These are phyloP conservation scores for Mycena vitilis DNA, from an alignment of 768 basidiomycete genomes.

Conservation along the genomic window DNA sequence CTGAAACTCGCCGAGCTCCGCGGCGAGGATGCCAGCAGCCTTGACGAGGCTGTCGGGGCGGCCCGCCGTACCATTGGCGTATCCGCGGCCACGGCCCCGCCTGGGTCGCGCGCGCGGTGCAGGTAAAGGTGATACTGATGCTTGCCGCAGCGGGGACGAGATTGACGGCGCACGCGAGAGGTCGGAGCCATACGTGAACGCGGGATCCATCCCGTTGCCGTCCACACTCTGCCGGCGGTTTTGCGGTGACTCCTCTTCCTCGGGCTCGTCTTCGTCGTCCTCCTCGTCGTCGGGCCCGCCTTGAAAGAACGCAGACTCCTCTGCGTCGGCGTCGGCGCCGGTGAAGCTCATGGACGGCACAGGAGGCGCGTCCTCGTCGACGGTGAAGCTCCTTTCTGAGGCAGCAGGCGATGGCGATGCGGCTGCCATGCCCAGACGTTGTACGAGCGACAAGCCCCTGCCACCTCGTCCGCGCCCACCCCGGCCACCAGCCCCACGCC, in stretches of 20 bases:
- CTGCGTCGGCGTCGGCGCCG: conserved; percentile 22
- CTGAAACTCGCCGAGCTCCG: conserved; percentile 63
- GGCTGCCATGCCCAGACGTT: conserved; percentile 71
- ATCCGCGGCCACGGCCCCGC: conserved; percentile 28
- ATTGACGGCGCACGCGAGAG: conserved; percentile 69
- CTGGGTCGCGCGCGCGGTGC: conserved; percentile 29
- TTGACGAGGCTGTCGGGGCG: conserved; percentile 73
- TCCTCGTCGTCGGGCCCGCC: conserved; percentile 1
- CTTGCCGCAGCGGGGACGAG: conserved; percentile 43
- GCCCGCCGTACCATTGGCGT: conserved; percentile 36
- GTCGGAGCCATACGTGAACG: conserved; percentile 69
- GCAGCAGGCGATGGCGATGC: conserved; percentile 64
- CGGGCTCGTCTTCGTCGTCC: conserved; percentile 32
- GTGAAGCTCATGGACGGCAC: conserved; percentile 49
- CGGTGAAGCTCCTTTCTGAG: conserved; percentile 47
- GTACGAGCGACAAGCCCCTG: conserved; percentile 67
- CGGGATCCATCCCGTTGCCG: conserved; percentile 90
- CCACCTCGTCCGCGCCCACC: conserved; percentile 59
- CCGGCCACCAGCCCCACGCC: conserved; percentile 62
- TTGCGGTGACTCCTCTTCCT: conserved; percentile 33
- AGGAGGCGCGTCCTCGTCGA: conserved; percentile 51
- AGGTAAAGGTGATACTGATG: conserved; percentile 27
- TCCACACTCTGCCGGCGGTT: conserved; percentile 29
- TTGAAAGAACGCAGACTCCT: conserved; percentile 36
- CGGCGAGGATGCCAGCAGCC: conserved; percentile 77